Base-by-base conservation (phyloP, 805 yeast genomes). In the Zygosaccharomyces gambellarensis region DNA sequence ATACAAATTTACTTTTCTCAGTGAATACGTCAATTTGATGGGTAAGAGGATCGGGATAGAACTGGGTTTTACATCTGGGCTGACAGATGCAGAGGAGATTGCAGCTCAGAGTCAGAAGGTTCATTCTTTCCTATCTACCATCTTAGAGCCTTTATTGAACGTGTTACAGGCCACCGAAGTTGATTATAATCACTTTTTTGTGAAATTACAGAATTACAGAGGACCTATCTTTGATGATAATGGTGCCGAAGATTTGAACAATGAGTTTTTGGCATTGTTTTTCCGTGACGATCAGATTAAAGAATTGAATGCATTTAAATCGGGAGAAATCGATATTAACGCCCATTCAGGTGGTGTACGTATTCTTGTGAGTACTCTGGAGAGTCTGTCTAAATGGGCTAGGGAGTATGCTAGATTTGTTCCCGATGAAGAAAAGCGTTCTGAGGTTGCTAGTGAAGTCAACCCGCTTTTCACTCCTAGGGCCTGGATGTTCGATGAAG, bases 401-500 rank as follows among this genome's bases (percentile, higher is more conserved):
- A 62, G 65, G 0, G 54, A 57, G 2, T 88, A 79, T 64, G 68
- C 65, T 27, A 63, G 63, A 3, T 71, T 84, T 41, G 61, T 81
- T 8, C 42, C 50, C 2, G 34, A 36, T 12, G 53, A 49, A 0
- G 67, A 73, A 6, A 63, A 61, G 10, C 72, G 90, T 45, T 56
- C 51, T 3, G 53, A 50, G 7, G 56, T 72, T 3, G 80, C 89
- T 43, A 61, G 69, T 5, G 46, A 56, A 2, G 71, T 69, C 43
- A 94, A 92, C 60, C 99, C 98, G 2, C 62, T 79, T 31, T 92
- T 92, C 61, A 76, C 86, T 5, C 94, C 96, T 19, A 76, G 92
- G 51, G 86, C 82, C 54, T 88, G 95, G 90, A 83, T 90, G 46
- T 72, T 94, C 47, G 88, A 89, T 47, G 90, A 90, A 52, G 96